These are phyloP conservation scores for Candida silvicultrix DNA, from an alignment of 805 yeast species.

Conservation along the genomic window DNA sequence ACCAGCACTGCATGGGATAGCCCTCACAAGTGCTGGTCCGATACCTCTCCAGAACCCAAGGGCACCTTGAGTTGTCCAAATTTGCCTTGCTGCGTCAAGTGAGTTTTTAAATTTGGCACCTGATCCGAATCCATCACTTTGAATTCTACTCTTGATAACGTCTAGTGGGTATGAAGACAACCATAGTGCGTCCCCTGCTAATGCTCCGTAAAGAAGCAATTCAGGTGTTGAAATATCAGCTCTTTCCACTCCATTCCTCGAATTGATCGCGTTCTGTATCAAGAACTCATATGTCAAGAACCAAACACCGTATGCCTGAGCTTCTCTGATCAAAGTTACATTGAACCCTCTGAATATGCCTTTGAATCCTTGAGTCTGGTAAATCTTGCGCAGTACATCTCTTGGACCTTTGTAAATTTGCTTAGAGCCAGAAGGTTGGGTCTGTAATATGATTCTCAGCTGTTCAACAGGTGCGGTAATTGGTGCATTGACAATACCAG, in stretches of 20 bases:
- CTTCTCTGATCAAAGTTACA: conserved; percentile 81
- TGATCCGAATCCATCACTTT: conserved; percentile 49
- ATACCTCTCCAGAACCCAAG: conserved; percentile 60
- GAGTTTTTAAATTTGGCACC: conserved; percentile 37
- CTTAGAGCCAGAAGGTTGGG: conserved; percentile 45
- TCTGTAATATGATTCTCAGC: conserved; percentile 86
- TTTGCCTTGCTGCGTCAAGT: conserved; percentile 27
- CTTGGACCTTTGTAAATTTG: conserved; percentile 56
- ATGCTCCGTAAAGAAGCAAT: conserved; percentile 79
- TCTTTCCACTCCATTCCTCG: conserved; percentile 35
- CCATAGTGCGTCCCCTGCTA: conserved; percentile 91
- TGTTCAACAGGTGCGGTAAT: conserved; percentile 95
- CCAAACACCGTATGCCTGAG: conserved; percentile 84
- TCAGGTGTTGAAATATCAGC: conserved; percentile 80
- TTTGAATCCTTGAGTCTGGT: conserved; percentile 62
- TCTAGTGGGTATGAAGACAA: conserved; percentile 80
- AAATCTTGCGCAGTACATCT: conserved; percentile 78
- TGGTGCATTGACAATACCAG: conserved; percentile 87
- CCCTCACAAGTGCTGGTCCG: conserved; percentile 52
- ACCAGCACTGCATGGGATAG: conserved; percentile 64
- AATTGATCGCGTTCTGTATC: conserved; percentile 43
- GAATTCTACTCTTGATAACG: conserved; percentile 84
- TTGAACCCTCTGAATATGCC: conserved; percentile 82
- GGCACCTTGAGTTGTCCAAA: conserved; percentile 33
- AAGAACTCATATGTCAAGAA: conserved; percentile 88